Evolutionary conservation across 108 stramenopile genomes (phyloP), one percentile per base, ranked within the genome.

Genomic region (Cyclotella atomus): DNA sequence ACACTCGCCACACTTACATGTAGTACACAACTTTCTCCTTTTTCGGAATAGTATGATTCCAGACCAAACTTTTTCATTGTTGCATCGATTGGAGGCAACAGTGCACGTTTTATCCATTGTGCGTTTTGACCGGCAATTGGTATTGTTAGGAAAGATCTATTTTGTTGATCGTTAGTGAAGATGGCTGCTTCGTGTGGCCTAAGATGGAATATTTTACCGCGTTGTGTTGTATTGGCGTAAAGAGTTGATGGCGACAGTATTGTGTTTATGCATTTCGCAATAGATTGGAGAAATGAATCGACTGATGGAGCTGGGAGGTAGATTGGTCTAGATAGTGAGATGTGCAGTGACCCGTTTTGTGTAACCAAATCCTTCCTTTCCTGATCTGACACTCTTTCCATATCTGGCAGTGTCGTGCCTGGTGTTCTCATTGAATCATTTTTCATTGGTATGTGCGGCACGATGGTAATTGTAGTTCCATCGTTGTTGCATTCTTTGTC

Each of bases 1-100:
- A 72, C 60, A 72, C 78, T 79, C 23, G 78, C 78, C 41, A 79
- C 49, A 53, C 70, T 79, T n/a, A 72, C 78, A 54, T 79, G 78
- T 25, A 79, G 46, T 29, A 79, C 57, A 50, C 71, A 66, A n/a
- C 59, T 54, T 35, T 65, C 57, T 59, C 44, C 73, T 12, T 45
- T 54, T 32, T 36, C 25, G 24, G 21, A 3, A 20, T 78, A 71
- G 28, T 78, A 78, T 1, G 64, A 57, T n/a, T 65, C 57, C 17
- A 62, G 55, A 20, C 77, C 77, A 66, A 71, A 78, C 7, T 62
- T 41, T n/a, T 29, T 29, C 77, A 78, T 71, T 19, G 70, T 50
- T 19, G 77, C 64, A 69, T 78, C 65, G 38, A 78, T 71, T 4
- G 70, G 56, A 24, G 77, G 77, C 16, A 78, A 46, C 28, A 78